phyloP scores from a whole-genome alignment of 768 basidiomycete species.

The Epithele typhae region DNA sequence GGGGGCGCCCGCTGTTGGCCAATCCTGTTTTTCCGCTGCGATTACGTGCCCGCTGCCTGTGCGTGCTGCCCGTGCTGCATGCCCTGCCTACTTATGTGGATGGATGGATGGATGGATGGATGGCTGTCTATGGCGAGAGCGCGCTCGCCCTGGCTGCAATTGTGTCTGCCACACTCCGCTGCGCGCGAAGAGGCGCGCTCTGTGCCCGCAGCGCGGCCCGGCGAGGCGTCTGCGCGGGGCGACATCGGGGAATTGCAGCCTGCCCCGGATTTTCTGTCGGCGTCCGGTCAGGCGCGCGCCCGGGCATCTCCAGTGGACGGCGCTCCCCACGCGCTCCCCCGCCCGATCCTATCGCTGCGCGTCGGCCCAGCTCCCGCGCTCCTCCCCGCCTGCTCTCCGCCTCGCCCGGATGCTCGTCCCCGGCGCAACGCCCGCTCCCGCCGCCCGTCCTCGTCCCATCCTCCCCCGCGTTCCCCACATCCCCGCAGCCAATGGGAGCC shows the following conservation, averaged over 20 bases:
- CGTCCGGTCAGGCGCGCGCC: conserved; percentile 10
- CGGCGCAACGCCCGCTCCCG: no score
- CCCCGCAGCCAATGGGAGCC: background rate
- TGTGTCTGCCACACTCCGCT: background rate
- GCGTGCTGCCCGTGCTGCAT: no score
- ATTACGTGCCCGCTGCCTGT: no score
- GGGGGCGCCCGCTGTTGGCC: background rate
- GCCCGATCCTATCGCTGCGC: conserved; percentile 1
- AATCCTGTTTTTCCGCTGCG: conserved; percentile 4
- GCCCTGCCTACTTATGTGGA: no score
- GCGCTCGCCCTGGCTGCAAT: no score
- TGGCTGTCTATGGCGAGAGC: no score
- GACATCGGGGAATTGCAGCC: conserved; percentile 7
- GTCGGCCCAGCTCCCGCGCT: no score
- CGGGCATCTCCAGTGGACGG: conserved; percentile 7
- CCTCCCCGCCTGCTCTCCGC: no score
- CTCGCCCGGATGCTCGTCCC: no score
- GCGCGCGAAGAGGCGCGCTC: background rate
- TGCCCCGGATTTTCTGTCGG: conserved; percentile 14
- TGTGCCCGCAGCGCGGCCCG: conserved; percentile 1
- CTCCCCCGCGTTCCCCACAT: background rate
- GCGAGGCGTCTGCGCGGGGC: background rate
- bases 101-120: no score
- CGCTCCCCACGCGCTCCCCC: background rate
- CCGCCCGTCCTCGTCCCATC: background rate